Conservation (phyloP, 441 rosid genomes). For the Arabidopsis hybrid region DNA sequence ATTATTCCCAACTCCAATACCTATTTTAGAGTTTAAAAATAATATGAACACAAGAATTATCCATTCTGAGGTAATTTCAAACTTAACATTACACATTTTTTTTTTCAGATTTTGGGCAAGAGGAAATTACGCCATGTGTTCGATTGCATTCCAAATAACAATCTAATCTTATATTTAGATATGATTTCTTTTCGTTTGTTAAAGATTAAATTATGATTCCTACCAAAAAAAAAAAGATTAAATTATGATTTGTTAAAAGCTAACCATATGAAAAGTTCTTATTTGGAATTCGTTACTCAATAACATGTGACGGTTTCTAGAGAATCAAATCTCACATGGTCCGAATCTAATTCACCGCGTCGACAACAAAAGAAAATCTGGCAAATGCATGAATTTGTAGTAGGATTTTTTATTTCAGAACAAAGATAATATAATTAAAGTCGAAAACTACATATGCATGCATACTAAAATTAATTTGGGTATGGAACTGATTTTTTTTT, state of each 20-base stretch:
- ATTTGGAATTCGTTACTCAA: slow-evolving; percentile 24
- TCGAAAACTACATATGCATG: neutral
- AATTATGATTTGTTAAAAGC: neutral
- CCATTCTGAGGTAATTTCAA: neutral
- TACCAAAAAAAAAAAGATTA: too few relatives aligned
- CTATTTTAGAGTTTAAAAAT: neutral
- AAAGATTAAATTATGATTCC: too few relatives aligned
- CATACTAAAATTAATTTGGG: neutral
- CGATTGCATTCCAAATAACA: too few relatives aligned
- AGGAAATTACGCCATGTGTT: neutral
- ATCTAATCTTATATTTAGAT: too few relatives aligned
- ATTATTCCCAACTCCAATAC: slow-evolving; percentile 41
- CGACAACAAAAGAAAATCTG: slow-evolving; percentile 2
- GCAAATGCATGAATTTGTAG: slow-evolving; percentile 18
- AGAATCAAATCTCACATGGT: slow-evolving; percentile 41
- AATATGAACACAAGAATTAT: neutral
- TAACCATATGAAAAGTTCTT: slow-evolving; percentile 18
- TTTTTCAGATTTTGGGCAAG: neutral
- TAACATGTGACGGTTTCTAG: slow-evolving; percentile 30
- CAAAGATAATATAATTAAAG: too few relatives aligned
- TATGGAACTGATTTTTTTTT: neutral
- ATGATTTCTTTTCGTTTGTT: too few relatives aligned
- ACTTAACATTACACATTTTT: neutral
- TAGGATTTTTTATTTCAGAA: neutral
- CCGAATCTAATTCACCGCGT: slow-evolving; percentile 30